Evolutionary conservation across 495 filamentous ascomycete genomes (phyloP).

Genomic region (Hypoxylon perforatum): DNA sequence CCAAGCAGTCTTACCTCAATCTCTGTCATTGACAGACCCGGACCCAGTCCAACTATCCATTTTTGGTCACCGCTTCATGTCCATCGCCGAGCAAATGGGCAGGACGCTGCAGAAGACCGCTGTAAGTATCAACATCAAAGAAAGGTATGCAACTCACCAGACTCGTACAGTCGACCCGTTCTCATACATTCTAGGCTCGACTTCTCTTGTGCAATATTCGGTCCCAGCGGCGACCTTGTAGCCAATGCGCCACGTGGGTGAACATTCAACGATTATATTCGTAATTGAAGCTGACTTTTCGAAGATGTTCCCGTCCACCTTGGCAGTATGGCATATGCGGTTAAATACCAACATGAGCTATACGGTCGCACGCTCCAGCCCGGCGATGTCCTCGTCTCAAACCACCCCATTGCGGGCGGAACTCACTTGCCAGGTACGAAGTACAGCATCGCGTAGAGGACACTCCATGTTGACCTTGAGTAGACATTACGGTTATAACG

Average conservation of each 20-base stretch:
- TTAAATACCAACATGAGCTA: constrained; percentile 40
- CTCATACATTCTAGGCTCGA: constrained; percentile 46
- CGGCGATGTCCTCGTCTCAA: constrained; percentile 43
- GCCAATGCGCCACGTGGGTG: constrained; percentile 53
- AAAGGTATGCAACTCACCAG: constrained; percentile 29
- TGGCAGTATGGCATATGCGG: constrained; percentile 42
- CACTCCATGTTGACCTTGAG: background rate
- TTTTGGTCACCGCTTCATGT: constrained; percentile 22
- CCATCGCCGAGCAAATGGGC: constrained; percentile 53
- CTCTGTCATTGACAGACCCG: constrained; percentile 22
- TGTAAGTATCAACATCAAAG: constrained; percentile 57
- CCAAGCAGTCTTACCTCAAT: constrained; percentile 2
- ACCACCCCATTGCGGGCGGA: constrained; percentile 40
- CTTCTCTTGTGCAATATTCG: constrained; percentile 57
- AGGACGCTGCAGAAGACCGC: constrained; percentile 54
- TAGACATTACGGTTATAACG: constrained; percentile 43
- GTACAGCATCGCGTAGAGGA: background rate
- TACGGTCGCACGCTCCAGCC: constrained; percentile 23
- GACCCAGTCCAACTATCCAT: constrained; percentile 46
- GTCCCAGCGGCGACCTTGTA: constrained; percentile 53
- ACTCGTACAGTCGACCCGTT: background rate
- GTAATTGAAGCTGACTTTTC: constrained; percentile 11
- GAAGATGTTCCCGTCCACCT: constrained; percentile 38
- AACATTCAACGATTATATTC: background rate
- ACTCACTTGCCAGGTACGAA: constrained; percentile 41